Percentiles rank a stretch among this genome's conserved stretches.
These are phyloP conservation scores for Schizothecium vesticola DNA, from an alignment of 495 filamentous ascomycete genomes.

Conservation along the genomic window DNA sequence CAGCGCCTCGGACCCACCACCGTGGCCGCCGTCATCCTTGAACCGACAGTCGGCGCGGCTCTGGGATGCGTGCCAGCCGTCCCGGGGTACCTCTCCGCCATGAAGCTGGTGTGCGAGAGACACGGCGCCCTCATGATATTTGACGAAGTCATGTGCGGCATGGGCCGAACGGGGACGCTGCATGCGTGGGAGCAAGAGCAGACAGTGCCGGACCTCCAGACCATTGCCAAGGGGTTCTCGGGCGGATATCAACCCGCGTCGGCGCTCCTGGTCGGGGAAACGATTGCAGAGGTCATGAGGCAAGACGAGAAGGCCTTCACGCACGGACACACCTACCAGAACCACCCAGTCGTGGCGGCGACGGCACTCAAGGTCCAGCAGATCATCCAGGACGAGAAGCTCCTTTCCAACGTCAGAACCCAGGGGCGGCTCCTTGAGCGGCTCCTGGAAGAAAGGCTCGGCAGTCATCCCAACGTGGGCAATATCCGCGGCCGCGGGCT, in stretches of 20 bases:
- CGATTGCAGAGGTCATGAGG: slow-evolving; percentile 43
- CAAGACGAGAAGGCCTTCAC: slow-evolving; percentile 50
- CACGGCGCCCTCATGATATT: slow-evolving; percentile 64
- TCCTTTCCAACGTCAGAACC: slow-evolving; percentile 43
- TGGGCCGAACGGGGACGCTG: slow-evolving; percentile 56
- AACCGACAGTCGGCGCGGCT: slow-evolving; percentile 55
- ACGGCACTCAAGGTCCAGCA: slow-evolving; percentile 51
- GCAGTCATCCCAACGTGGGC: slow-evolving; percentile 50
- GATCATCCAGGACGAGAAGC: slow-evolving; percentile 45
- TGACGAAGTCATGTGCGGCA: slow-evolving; percentile 75
- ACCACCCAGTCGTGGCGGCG: slow-evolving; percentile 53
- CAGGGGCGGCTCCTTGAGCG: slow-evolving; percentile 47
- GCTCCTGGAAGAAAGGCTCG: slow-evolving; percentile 39
- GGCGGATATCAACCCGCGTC: slow-evolving; percentile 43
- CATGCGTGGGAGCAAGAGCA: slow-evolving; percentile 56
- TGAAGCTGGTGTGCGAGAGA: slow-evolving; percentile 57
- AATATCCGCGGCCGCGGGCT: slow-evolving; percentile 59
- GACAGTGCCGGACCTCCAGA: slow-evolving; percentile 59
- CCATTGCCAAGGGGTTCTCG: slow-evolving; percentile 59
- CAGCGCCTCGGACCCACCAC: slow-evolving; percentile 54
- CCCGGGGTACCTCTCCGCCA: slow-evolving; percentile 58
- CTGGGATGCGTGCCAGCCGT: slow-evolving; percentile 59
- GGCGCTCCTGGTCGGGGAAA: slow-evolving; percentile 17
- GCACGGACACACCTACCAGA: slow-evolving; percentile 56
- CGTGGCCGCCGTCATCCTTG: slow-evolving; percentile 64